phyloP scores from a whole-genome alignment of 78 protist genomes.

The Dictyostelium firmibasis region DNA sequence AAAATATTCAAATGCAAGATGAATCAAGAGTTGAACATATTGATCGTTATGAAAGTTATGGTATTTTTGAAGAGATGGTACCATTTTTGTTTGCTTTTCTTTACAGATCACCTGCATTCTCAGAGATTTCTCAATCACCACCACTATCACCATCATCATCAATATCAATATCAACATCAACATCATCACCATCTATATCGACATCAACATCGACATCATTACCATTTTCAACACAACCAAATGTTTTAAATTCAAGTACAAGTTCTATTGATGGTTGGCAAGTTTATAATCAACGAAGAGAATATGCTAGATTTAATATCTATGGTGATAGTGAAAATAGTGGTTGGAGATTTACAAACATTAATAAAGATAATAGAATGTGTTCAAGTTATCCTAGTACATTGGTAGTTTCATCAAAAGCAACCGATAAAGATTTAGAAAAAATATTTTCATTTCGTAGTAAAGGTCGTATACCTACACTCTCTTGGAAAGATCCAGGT shows the following conservation, averaged over 20 bases:
- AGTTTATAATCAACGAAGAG: background rate
- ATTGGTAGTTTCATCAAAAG: background rate
- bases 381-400: slow-evolving; percentile 46
- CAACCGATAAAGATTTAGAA: slow-evolving; percentile 38
- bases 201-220: background rate
- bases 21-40: slow-evolving; percentile 31
- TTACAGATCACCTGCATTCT: background rate
- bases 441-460: slow-evolving; percentile 78
- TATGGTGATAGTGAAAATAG: background rate
- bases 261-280: slow-evolving; percentile 39
- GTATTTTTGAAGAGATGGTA: slow-evolving; percentile 43
- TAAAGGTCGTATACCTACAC: slow-evolving; percentile 85
- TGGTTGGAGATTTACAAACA: slow-evolving; percentile 28
- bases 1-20: slow-evolving; percentile 33
- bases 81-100: slow-evolving; percentile 38
- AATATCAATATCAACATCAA: background rate
- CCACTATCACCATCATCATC: background rate
- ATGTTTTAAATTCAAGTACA: background rate
- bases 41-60: slow-evolving; percentile 47
- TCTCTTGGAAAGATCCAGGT: slow-evolving; percentile 77
- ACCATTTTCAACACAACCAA: too few species aligned
- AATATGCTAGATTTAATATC: slow-evolving; percentile 40
- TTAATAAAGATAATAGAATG: slow-evolving; percentile 52
- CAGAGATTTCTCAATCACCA: background rate
- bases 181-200: background rate